Evolutionary conservation across 2,329 filamentous ascomycete species (phyloP).

Genomic region (Ophiocordyceps camponoti-saundersi): DNA sequence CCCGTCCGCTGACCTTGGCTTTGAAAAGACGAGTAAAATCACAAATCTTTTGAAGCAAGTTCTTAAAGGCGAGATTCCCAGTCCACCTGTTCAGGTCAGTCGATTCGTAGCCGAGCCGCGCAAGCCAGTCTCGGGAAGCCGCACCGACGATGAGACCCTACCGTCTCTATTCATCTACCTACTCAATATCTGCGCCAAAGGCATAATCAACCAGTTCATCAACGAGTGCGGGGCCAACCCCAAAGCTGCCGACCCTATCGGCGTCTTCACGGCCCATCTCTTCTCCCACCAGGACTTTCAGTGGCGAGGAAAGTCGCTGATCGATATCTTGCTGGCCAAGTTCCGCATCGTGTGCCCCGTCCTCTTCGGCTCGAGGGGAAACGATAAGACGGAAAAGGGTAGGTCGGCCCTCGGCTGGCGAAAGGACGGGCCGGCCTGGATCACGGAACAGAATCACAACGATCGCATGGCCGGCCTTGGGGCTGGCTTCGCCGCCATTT

Average conservation of each 20-base stretch:
- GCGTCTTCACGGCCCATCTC: conserved; percentile 57
- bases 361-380: conserved; percentile 68
- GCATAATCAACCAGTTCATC: conserved; percentile 51
- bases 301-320: conserved; percentile 50
- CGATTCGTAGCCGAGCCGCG: conserved; percentile 32
- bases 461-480: conserved; percentile 73
- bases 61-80: conserved; percentile 31
- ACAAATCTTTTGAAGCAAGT: conserved; percentile 31
- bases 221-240: conserved; percentile 47
- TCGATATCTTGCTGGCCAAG: conserved; percentile 77
- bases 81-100: conserved; percentile 34
- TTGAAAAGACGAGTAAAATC: conserved; percentile 17
- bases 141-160: conserved; percentile 34
- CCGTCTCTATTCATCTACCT: conserved; percentile 57
- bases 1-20: conserved; percentile 5
- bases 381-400: conserved; percentile 54
- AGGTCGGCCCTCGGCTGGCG: conserved; percentile 58
- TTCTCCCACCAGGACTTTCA: conserved; percentile 53
- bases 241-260: conserved; percentile 58
- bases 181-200: conserved; percentile 61
- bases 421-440: conserved; percentile 40
- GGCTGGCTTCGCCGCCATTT: conserved; percentile 68
- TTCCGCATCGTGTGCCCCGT: conserved; percentile 66
- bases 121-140: conserved; percentile 28
- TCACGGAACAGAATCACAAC: conserved; percentile 55